A percentile compares a stretch with the other conserved stretches of the same genome.
Evolutionary conservation across 1,139 yeast genomes (phyloP).

Genomic region (Sugiyamaella neomexicana): DNA sequence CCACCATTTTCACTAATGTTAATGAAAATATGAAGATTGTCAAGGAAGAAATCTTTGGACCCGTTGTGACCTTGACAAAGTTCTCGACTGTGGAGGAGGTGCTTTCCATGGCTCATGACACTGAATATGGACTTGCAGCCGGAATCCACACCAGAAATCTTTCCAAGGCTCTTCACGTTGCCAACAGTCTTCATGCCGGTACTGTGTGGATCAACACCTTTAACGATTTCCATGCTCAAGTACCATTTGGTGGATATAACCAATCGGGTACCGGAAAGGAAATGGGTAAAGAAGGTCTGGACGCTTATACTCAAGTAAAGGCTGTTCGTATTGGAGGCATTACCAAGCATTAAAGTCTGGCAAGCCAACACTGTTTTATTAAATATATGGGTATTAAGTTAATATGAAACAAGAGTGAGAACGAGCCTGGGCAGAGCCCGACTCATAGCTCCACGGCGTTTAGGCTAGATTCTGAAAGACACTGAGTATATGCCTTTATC

Average conservation of each 20-base stretch:
- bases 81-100: slow-evolving; percentile 73
- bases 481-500: too few species aligned
- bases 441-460: too few species aligned
- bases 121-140: slow-evolving; percentile 79
- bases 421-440: too few species aligned
- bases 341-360: slow-evolving; percentile 13
- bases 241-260: slow-evolving; percentile 82
- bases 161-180: slow-evolving; percentile 56
- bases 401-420: background rate
- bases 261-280: slow-evolving; percentile 92
- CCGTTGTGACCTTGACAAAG: slow-evolving; percentile 73
- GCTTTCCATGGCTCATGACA: slow-evolving; percentile 65
- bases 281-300: slow-evolving; percentile 80
- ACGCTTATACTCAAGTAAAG: slow-evolving; percentile 79
- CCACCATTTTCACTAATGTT: slow-evolving; percentile 69
- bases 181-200: slow-evolving; percentile 68
- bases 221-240: slow-evolving; percentile 77
- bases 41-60: slow-evolving; percentile 80
- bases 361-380: too few species aligned
- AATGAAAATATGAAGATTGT: slow-evolving; percentile 61
- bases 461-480: too few species aligned
- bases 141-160: slow-evolving; percentile 71
- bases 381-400: slow-evolving; percentile 1
- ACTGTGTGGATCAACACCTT: slow-evolving; percentile 80
- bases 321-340: slow-evolving; percentile 52